Evolutionary conservation across 1,284 basidiomycete genomes (phyloP).

Genomic region (Singerocomus inundabilis): DNA sequence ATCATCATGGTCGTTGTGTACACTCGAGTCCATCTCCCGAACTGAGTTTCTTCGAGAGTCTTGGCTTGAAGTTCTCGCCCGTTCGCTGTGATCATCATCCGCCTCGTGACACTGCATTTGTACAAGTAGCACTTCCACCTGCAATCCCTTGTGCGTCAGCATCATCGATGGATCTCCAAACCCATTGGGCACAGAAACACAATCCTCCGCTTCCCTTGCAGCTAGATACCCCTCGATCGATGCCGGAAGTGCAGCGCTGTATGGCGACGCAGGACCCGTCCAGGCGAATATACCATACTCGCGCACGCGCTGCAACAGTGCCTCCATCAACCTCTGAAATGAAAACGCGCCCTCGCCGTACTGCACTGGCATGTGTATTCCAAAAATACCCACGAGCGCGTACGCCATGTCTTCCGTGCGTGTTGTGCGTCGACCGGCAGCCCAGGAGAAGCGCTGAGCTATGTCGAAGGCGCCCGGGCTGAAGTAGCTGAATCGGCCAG

Average conservation of each 20-base stretch:
- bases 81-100: not conserved
- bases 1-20: not conserved
- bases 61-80: not conserved
- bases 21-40: not conserved
- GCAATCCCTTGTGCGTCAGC: conserved; percentile 10
- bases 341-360: conserved; percentile 15
- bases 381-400: conserved; percentile 15
- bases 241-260: conserved; percentile 6
- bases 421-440: conserved; percentile 9
- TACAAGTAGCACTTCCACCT: conserved; percentile 7
- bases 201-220: conserved; percentile 1
- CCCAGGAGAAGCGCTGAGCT: conserved; percentile 12
- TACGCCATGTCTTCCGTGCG: conserved; percentile 13
- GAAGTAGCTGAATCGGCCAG: conserved; percentile 3
- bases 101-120: conserved; percentile 3
- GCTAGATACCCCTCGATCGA: conserved; percentile 14
- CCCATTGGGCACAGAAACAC: not conserved
- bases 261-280: conserved; percentile 9
- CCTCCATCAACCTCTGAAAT: conserved; percentile 13
- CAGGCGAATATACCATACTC: conserved; percentile 6
- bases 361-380: conserved; percentile 7
- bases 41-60: not conserved
- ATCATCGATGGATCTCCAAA: conserved; percentile 10
- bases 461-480: conserved; percentile 5
- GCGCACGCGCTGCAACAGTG: conserved; percentile 5